A percentile compares a stretch with the other conserved stretches of the same genome.
Conservation (phyloP, 108 stramenopile genomes). For the Skeletonema menzelii region DNA sequence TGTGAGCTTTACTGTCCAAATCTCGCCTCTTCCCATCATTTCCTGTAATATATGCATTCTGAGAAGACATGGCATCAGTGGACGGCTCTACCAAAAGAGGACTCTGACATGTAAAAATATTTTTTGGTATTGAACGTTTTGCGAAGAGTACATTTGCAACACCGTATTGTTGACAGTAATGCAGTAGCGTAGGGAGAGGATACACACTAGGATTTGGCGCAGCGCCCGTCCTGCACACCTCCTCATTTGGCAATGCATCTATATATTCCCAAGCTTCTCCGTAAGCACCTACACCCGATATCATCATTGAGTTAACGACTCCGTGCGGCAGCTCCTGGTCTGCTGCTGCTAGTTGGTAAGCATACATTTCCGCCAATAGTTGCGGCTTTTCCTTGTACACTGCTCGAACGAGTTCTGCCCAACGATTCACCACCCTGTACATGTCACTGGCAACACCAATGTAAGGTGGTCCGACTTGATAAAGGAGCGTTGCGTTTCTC, state of each 20-base stretch:
- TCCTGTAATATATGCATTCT: slow-evolving; percentile 12
- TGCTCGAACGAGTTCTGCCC: slow-evolving; percentile 72
- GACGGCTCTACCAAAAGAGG: slow-evolving; percentile 67
- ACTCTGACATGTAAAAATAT: slow-evolving; percentile 71
- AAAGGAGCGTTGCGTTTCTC: slow-evolving; percentile 57
- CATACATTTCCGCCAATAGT: slow-evolving; percentile 57
- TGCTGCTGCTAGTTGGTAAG: slow-evolving; percentile 83
- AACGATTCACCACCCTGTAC: slow-evolving; percentile 69
- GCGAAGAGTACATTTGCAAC: slow-evolving; percentile 67
- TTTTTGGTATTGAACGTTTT: slow-evolving; percentile 62
- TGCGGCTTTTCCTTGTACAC: slow-evolving; percentile 55
- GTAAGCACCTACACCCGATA: slow-evolving; percentile 50
- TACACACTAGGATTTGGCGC: slow-evolving; percentile 17
- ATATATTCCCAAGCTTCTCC: slow-evolving; percentile 85
- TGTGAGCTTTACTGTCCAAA: slow-evolving; percentile 45
- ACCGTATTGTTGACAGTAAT: slow-evolving; percentile 82
- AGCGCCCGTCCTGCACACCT: slow-evolving; percentile 24
- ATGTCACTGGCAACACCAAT: slow-evolving; percentile 82
- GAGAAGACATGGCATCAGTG: slow-evolving; percentile 39
- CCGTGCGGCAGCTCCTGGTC: slow-evolving; percentile 77
- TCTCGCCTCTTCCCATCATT: neutral
- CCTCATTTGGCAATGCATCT: slow-evolving; percentile 27
- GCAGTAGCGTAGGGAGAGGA: slow-evolving; percentile 61
- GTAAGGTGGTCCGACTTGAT: slow-evolving; percentile 94
- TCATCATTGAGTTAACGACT: slow-evolving; percentile 78